Evolutionary conservation across 1,284 basidiomycete genomes (phyloP).

Genomic region (Malassezia sympodialis): DNA sequence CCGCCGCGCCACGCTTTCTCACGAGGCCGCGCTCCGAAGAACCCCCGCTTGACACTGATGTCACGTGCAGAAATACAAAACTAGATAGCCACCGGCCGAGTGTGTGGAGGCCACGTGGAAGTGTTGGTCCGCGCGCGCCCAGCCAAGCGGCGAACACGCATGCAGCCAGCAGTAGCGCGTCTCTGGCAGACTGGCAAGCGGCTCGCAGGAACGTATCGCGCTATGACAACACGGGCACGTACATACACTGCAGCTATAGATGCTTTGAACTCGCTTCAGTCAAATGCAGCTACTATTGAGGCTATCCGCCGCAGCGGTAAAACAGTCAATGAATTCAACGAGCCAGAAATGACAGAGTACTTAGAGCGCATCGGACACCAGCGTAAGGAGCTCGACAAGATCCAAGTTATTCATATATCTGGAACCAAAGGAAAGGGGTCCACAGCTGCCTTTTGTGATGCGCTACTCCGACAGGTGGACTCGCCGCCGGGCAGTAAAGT

Average conservation of each 20-base stretch:
- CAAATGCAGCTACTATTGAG: constrained; percentile 82
- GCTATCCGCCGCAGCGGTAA: constrained; percentile 68
- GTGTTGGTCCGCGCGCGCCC: constrained; percentile 9
- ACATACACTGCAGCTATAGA: constrained; percentile 64
- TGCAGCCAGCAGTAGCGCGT: constrained; percentile 7
- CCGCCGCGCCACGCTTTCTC: constrained; percentile 10
- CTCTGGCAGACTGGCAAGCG: constrained; percentile 4
- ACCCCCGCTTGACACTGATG: neutral
- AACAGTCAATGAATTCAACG: constrained; percentile 60
- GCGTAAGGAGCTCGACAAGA: constrained; percentile 66
- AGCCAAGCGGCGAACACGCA: neutral
- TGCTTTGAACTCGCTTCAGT: constrained; percentile 80
- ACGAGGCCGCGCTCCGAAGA: constrained; percentile 14
- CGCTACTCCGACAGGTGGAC: constrained; percentile 31
- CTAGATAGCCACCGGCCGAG: constrained; percentile 11
- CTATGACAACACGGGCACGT: neutral
- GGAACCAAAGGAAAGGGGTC: constrained; percentile 99
- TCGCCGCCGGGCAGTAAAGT: constrained; percentile 23
- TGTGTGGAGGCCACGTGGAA: constrained; percentile 10
- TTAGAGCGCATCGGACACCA: constrained; percentile 73
- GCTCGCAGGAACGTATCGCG: neutral
- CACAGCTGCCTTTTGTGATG: constrained; percentile 69
- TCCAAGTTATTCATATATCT: constrained; percentile 93
- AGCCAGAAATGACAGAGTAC: constrained; percentile 85
- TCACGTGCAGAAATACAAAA: constrained; percentile 16